Percentiles rank a stretch among this genome's conserved stretches.
Evolutionary conservation across 2,329 filamentous ascomycete species (phyloP).

Genomic region (Pseudopyricularia cyperi): DNA sequence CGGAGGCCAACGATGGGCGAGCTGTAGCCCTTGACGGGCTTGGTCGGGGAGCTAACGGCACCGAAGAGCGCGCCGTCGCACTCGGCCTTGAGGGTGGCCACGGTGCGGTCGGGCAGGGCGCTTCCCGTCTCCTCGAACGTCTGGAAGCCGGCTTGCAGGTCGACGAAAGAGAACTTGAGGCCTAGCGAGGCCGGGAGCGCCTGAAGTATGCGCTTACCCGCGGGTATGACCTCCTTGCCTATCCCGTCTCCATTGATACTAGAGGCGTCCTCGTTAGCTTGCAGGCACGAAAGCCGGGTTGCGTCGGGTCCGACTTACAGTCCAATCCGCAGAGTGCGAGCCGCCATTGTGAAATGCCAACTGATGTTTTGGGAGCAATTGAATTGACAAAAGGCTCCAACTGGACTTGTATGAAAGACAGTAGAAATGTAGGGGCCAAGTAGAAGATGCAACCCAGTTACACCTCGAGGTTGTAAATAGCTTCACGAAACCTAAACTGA

Average conservation of each 20-base stretch:
- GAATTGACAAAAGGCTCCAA: constrained; percentile 12
- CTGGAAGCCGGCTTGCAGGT: constrained; percentile 87
- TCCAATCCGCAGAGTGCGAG: constrained; percentile 58
- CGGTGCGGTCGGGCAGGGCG: constrained; percentile 81
- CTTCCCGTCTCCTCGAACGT: constrained; percentile 82
- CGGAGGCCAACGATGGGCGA: constrained; percentile 93
- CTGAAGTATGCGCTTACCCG: constrained; percentile 83
- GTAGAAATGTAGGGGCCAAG: too few species aligned
- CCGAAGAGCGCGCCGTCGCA: constrained; percentile 96
- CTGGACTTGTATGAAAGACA: constrained; percentile 9
- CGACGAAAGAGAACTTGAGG: constrained; percentile 86
- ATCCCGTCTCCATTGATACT: constrained; percentile 91
- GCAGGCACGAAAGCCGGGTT: not conserved
- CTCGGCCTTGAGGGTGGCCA: constrained; percentile 76
- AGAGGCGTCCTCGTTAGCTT: constrained; percentile 46
- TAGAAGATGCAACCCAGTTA: too few species aligned
- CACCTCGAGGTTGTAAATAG: too few species aligned
- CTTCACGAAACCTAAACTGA: too few species aligned
- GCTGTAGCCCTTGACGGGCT: constrained; percentile 86
- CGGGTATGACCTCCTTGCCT: constrained; percentile 94
- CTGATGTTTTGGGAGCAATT: too few species aligned
- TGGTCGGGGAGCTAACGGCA: constrained; percentile 84
- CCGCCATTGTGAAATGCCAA: constrained; percentile 34
- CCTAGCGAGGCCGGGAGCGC: constrained; percentile 81
- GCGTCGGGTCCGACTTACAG: constrained; percentile 15